Evolutionary conservation across 2,329 filamentous ascomycete species (phyloP).

Genomic region (Chalara sp.): DNA sequence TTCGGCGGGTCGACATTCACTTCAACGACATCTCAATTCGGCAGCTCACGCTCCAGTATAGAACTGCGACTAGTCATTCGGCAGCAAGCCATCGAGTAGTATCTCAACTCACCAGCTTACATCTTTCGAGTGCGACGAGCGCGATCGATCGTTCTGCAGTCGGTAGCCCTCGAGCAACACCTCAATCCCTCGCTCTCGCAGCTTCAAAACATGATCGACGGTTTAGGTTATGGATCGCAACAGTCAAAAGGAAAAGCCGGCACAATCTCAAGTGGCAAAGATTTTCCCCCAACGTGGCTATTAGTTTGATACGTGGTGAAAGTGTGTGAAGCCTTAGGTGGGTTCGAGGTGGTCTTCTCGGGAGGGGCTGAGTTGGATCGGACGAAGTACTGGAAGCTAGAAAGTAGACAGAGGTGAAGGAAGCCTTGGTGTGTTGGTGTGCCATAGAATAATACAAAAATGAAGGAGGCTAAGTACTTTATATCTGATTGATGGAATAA

Average conservation of each 20-base stretch:
- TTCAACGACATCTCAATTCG: conserved; percentile 10
- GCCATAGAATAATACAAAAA: no score
- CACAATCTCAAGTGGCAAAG: conserved; percentile 7
- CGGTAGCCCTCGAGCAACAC: conserved; percentile 9
- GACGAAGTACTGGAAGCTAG: no score
- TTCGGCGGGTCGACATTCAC: conserved; percentile 10
- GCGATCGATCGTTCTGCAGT: conserved; percentile 7
- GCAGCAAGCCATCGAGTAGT: conserved; percentile 9
- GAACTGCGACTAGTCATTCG: conserved; percentile 8
- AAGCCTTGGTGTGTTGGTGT: no score
- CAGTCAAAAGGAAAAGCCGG: not conserved
- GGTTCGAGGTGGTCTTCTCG: no score
- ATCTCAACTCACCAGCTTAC: conserved; percentile 8
- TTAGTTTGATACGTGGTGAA: not conserved
- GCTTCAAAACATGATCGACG: conserved; percentile 8
- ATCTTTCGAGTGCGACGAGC: conserved; percentile 8
- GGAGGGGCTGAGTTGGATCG: no score
- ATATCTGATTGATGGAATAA: no score
- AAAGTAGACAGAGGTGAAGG: no score
- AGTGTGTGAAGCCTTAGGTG: no score
- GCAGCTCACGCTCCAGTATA: conserved; percentile 13
- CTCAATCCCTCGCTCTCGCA: conserved; percentile 7
- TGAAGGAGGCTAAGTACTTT: no score
- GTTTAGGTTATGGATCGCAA: conserved; percentile 4
- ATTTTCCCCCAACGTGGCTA: conserved; percentile 1